phyloP scores from a whole-genome alignment of 192 early-diverging fungal genomes.

The Coemansia sp. region DNA sequence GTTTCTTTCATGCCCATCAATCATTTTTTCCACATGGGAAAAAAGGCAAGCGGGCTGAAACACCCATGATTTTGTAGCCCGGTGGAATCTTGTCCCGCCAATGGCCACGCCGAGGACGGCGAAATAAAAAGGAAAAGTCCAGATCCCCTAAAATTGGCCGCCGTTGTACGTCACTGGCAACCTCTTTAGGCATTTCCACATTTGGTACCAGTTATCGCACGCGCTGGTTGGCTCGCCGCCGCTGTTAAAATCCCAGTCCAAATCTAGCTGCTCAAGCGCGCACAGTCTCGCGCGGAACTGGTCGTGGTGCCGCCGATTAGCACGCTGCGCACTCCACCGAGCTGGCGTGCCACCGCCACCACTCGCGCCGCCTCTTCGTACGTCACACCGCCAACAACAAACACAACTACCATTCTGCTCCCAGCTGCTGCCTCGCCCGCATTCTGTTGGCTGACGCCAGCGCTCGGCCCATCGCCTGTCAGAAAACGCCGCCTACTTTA shows the following conservation, averaged over 20 bases:
- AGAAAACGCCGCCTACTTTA: conserved; percentile 44
- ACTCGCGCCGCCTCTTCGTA: conserved; percentile 37
- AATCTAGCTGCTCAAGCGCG: background rate
- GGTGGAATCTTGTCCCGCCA: conserved; percentile 10
- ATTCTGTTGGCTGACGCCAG: conserved; percentile 9
- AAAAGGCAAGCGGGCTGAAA: conserved; percentile 7
- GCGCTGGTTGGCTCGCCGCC: conserved; percentile 7
- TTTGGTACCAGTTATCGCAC: conserved; percentile 12
- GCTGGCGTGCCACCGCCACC: conserved; percentile 24
- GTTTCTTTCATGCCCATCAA: conserved; percentile 2
- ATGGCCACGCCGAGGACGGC: conserved; percentile 4
- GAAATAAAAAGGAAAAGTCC: conserved; percentile 4
- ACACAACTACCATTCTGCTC: conserved; percentile 33
- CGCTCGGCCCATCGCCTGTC: conserved; percentile 8
- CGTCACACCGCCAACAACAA: conserved; percentile 47
- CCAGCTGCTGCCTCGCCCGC: conserved; percentile 24
- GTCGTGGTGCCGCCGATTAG: conserved; percentile 33
- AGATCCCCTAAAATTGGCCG: conserved; percentile 7
- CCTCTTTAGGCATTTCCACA: background rate
- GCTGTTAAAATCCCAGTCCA: conserved; percentile 7
- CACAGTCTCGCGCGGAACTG: conserved; percentile 9
- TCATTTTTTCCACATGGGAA: conserved; percentile 7
- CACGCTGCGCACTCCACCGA: conserved; percentile 27
- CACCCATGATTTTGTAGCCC: conserved; percentile 8
- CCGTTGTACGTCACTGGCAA: conserved; percentile 3